Evolutionary conservation across 805 yeast species (phyloP).

Genomic region (Yamadazyma kitorensis): DNA sequence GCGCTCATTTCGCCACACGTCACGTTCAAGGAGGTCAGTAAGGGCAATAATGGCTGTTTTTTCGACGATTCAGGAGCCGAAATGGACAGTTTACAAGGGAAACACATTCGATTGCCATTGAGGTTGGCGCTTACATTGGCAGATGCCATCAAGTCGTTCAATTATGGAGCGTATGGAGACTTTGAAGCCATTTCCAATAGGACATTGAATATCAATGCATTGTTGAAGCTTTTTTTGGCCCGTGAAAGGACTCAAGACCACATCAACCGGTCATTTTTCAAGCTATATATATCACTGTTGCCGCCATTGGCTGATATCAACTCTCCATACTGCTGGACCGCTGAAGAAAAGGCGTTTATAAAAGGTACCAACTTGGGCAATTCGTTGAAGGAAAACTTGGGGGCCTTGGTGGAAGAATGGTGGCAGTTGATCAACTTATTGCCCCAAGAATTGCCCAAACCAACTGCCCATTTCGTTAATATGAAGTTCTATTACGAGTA

Average conservation of each 20-base stretch:
- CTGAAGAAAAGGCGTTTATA: constrained; percentile 47
- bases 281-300: constrained; percentile 29
- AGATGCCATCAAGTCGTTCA: constrained; percentile 23
- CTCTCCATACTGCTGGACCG: constrained; percentile 69
- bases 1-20: constrained; percentile 22
- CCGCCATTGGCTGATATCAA: constrained; percentile 41
- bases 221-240: constrained; percentile 36
- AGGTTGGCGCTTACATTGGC: constrained; percentile 19
- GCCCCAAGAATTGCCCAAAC: constrained; percentile 29
- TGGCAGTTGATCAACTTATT: constrained; percentile 31
- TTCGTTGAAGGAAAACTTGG: constrained; percentile 47
- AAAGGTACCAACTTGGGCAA: constrained; percentile 70
- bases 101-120: constrained; percentile 19
- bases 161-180: constrained; percentile 8
- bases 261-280: constrained; percentile 19
- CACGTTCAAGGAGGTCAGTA: constrained; percentile 19
- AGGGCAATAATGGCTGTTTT: constrained; percentile 26
- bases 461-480: constrained; percentile 34
- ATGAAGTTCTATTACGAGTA: constrained; percentile 43
- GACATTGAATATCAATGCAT: constrained; percentile 23
- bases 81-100: constrained; percentile 5
- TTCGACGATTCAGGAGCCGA: constrained; percentile 2
- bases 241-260: constrained; percentile 20
- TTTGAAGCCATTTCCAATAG: constrained; percentile 10
- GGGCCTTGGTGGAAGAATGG: constrained; percentile 61